Conservation (phyloP, 2,329 filamentous ascomycete genomes). For the Periconia sp. region DNA sequence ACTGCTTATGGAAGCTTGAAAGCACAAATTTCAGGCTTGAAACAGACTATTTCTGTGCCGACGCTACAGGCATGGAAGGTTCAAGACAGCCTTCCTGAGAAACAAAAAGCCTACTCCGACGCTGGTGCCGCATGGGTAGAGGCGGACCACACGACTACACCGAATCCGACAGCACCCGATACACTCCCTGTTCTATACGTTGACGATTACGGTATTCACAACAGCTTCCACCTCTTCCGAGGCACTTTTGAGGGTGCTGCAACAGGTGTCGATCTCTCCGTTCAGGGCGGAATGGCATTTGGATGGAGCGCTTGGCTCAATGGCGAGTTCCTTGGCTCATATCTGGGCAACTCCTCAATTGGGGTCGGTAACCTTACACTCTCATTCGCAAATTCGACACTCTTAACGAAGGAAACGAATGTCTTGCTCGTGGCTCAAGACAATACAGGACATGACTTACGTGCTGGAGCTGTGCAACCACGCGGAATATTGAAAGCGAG, state of each 20-base stretch:
- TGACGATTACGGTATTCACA: slow-evolving; percentile 51
- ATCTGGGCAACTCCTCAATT: slow-evolving; percentile 56
- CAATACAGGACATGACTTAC: slow-evolving; percentile 65
- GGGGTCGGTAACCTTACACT: slow-evolving; percentile 49
- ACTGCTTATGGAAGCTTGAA: slow-evolving; percentile 47
- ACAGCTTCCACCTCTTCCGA: slow-evolving; percentile 51
- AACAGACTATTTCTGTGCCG: slow-evolving; percentile 45
- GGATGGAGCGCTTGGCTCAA: slow-evolving; percentile 66
- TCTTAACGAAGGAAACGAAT: slow-evolving; percentile 50
- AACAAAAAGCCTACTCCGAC: slow-evolving; percentile 51
- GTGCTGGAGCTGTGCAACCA: slow-evolving; percentile 54
- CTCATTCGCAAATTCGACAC: slow-evolving; percentile 58
- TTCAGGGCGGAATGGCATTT: slow-evolving; percentile 62
- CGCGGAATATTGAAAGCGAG: slow-evolving; percentile 62
- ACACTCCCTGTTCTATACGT: slow-evolving; percentile 50
- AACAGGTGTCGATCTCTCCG: slow-evolving; percentile 56
- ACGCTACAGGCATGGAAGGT: slow-evolving; percentile 55
- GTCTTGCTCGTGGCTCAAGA: slow-evolving; percentile 64
- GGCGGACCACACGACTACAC: slow-evolving; percentile 44
- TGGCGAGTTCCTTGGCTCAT: slow-evolving; percentile 62
- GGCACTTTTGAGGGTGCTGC: slow-evolving; percentile 46
- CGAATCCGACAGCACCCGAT: slow-evolving; percentile 46
- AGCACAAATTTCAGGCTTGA: slow-evolving; percentile 33
- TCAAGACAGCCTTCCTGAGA: slow-evolving; percentile 58
- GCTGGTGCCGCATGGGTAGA: slow-evolving; percentile 51